Evolutionary conservation across 352 stramenopile species (phyloP).

Genomic region (Phytopythium chamaehyphon): DNA sequence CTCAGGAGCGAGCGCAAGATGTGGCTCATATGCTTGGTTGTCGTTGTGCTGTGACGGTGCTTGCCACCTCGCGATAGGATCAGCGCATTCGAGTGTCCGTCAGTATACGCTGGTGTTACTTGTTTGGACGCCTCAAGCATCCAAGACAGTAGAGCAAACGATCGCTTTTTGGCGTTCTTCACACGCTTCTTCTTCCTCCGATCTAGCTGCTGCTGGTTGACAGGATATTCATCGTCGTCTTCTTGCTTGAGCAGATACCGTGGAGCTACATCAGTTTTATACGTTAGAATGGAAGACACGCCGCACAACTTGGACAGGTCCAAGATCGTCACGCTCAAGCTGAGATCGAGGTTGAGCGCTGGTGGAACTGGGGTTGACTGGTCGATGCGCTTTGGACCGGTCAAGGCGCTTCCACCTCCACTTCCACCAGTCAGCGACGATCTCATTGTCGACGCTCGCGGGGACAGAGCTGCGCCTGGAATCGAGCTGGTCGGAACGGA

Average conservation of each 20-base stretch:
- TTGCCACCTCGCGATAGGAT: constrained; percentile 39
- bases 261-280: constrained; percentile 39
- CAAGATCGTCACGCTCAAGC: constrained; percentile 63
- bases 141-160: constrained; percentile 49
- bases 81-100: constrained; percentile 1
- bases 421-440: constrained; percentile 1
- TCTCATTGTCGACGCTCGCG: constrained; percentile 33
- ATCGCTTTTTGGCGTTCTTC: constrained; percentile 9
- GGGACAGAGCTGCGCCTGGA: constrained; percentile 40
- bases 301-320: constrained; percentile 75
- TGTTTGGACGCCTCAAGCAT: constrained; percentile 47
- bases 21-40: constrained; percentile 8
- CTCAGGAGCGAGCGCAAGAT: constrained; percentile 6
- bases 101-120: constrained; percentile 2
- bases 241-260: constrained; percentile 10
- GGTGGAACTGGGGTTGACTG: constrained; percentile 18
- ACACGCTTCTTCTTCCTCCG: constrained; percentile 4
- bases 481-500: constrained; percentile 37
- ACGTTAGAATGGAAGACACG: constrained; percentile 69
- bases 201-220: neutral
- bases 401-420: constrained; percentile 11
- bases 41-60: constrained; percentile 6
- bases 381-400: constrained; percentile 46
- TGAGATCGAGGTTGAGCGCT: constrained; percentile 59
- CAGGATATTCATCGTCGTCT: constrained; percentile 2